Evolutionary conservation across 192 early-diverging fungal species (phyloP).

Genomic region (Haplosporangium gracile): DNA sequence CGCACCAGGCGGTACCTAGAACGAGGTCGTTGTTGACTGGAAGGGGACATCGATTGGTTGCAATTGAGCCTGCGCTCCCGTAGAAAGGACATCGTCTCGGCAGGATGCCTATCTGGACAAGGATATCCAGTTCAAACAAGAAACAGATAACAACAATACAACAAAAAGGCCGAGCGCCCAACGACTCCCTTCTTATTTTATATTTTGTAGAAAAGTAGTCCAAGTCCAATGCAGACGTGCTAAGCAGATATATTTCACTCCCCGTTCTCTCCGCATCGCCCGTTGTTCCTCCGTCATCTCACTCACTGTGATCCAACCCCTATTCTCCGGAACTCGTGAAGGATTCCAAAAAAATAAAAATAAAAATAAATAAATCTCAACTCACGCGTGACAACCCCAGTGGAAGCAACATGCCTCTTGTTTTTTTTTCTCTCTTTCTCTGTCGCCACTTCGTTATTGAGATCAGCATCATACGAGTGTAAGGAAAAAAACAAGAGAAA

Average conservation of each 20-base stretch:
- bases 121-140: neutral
- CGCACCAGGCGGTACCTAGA: neutral
- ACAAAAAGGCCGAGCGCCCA: neutral
- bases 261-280: slow-evolving; percentile 9
- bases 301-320: slow-evolving; percentile 17
- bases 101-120: neutral
- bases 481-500: neutral
- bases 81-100: neutral
- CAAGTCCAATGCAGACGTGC: neutral
- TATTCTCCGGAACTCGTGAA: slow-evolving; percentile 20
- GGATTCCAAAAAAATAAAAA: slow-evolving; percentile 5
- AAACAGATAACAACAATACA: neutral
- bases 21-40: neutral
- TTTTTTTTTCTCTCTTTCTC: neutral
- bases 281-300: slow-evolving; percentile 26
- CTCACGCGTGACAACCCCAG: slow-evolving; percentile 20
- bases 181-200: neutral
- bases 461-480: neutral
- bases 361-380: neutral
- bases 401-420: slow-evolving; percentile 6
- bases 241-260: neutral
- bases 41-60: neutral
- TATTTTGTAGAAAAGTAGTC: neutral
- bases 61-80: neutral
- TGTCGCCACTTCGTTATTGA: neutral